Evolutionary conservation across 257 asterid species (phyloP).

Genomic region (Paraleonurus japonicus): DNA sequence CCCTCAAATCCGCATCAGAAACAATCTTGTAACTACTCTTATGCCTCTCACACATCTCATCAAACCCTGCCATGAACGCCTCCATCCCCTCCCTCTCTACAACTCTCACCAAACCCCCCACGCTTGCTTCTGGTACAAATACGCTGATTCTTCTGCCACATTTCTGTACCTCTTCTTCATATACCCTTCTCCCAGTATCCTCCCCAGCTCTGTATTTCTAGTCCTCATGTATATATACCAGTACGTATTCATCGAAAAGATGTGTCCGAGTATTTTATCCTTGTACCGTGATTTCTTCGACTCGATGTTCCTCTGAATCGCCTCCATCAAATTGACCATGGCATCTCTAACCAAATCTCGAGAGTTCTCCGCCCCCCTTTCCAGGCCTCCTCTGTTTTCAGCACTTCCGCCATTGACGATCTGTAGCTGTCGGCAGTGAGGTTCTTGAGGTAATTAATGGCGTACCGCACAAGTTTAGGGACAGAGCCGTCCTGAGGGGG

Average conservation of each 20-base stretch:
- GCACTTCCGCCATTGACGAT: constrained; percentile 49
- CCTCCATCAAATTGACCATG: constrained; percentile 69
- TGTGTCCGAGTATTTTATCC: constrained; percentile 51
- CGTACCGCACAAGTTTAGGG: constrained; percentile 71
- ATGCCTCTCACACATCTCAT: constrained; percentile 54
- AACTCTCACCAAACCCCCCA: constrained; percentile 62
- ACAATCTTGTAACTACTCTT: constrained; percentile 49
- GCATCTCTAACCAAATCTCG: constrained; percentile 55
- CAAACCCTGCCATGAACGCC: constrained; percentile 48
- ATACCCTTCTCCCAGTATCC: constrained; percentile 58
- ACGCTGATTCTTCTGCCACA: constrained; percentile 73
- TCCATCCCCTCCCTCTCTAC: constrained; percentile 59
- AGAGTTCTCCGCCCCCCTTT: constrained; percentile 54
- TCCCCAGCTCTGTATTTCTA: constrained; percentile 56
- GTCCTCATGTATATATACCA: constrained; percentile 87
- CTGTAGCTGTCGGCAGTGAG: constrained; percentile 48
- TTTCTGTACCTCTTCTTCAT: constrained; percentile 58
- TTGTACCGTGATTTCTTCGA: constrained; percentile 46
- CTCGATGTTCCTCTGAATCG: constrained; percentile 65
- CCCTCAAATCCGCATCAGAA: constrained; percentile 73
- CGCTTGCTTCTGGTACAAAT: constrained; percentile 67
- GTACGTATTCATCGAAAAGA: constrained; percentile 65
- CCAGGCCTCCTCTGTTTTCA: constrained; percentile 66
- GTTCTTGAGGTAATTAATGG: constrained; percentile 68
- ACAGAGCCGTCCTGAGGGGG: constrained; percentile 75